These are phyloP conservation scores for Amanita rimosa DNA, from an alignment of 768 basidiomycete genomes.

Conservation along the genomic window DNA sequence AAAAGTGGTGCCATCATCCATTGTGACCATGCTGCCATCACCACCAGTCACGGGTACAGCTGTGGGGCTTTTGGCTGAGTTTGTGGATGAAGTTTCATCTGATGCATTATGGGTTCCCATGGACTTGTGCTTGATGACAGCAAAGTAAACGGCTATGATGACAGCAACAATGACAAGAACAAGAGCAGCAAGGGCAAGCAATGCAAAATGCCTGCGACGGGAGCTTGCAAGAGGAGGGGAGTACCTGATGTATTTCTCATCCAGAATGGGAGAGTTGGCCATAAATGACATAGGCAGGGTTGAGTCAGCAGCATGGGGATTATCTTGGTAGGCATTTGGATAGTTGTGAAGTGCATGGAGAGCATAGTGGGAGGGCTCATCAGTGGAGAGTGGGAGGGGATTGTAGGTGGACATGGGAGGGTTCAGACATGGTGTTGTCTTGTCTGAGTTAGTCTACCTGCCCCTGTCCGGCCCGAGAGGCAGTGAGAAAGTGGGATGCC, in stretches of 20 bases:
- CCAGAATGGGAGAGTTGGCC: constrained; percentile 33
- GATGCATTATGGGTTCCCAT: background rate
- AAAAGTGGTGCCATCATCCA: constrained; percentile 78
- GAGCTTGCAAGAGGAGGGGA: constrained; percentile 32
- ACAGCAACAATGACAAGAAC: constrained; percentile 47
- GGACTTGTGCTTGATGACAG: constrained; percentile 36
- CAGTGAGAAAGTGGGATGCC: no score
- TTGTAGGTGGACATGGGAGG: constrained; percentile 33
- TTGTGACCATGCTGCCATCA: constrained; percentile 70
- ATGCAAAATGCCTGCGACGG: constrained; percentile 29
- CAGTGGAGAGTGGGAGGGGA: constrained; percentile 42
- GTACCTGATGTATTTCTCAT: constrained; percentile 56
- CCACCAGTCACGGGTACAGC: constrained; percentile 44
- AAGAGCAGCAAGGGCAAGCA: constrained; percentile 33
- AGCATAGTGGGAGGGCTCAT: constrained; percentile 28
- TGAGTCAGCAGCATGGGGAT: constrained; percentile 29
- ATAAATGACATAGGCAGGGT: constrained; percentile 47
- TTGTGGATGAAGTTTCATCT: constrained; percentile 7
- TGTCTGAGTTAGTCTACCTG: no score
- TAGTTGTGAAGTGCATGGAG: constrained; percentile 23
- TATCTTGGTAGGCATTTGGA: no score
- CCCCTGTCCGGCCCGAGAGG: no score
- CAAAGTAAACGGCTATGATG: constrained; percentile 56
- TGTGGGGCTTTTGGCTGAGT: constrained; percentile 14
- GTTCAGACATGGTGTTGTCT: no score